phyloP scores from a whole-genome alignment of 2,329 filamentous ascomycete species.

The Penicillium sp. region DNA sequence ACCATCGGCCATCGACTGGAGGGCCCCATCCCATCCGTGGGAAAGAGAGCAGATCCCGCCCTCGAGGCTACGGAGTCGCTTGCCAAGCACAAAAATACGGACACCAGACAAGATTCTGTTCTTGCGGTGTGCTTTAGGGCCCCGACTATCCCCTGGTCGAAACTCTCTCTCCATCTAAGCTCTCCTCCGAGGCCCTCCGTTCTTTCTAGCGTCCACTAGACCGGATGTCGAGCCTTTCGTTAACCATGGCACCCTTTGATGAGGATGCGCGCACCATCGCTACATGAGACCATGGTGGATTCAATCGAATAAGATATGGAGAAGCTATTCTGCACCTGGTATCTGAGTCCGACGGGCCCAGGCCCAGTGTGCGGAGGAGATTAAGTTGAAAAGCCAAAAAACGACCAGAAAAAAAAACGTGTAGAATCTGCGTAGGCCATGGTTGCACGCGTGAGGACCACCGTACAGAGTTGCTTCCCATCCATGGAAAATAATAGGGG shows the following conservation, averaged over 20 bases:
- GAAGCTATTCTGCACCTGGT: neutral
- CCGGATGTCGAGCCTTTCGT: constrained; percentile 4
- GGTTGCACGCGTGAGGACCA: constrained; percentile 10
- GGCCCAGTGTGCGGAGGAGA: neutral
- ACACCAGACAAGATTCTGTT: constrained; percentile 2
- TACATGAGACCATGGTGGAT: constrained; percentile 13
- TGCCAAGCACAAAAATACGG: constrained; percentile 11
- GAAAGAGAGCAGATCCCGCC: constrained; percentile 5
- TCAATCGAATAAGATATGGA: neutral
- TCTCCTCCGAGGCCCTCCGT: constrained; percentile 17
- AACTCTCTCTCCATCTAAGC: constrained; percentile 23
- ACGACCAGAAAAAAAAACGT: neutral
- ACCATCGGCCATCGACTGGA: neutral
- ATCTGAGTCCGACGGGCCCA: neutral
- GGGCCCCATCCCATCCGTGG: neutral
- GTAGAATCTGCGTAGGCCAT: neutral
- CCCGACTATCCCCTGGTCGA: constrained; percentile 5
- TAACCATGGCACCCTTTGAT: constrained; percentile 32
- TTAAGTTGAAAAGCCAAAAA: neutral
- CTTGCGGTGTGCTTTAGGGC: constrained; percentile 23
- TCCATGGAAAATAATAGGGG: constrained; percentile 22
- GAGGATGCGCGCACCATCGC: constrained; percentile 24
- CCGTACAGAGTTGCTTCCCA: constrained; percentile 12
- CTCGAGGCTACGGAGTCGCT: neutral
- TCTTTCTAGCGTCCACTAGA: constrained; percentile 28